A percentile compares a stretch with the other conserved stretches of the same genome.
Conservation (phyloP, 2,329 filamentous ascomycete genomes). For the Diaporthe vaccinii region DNA sequence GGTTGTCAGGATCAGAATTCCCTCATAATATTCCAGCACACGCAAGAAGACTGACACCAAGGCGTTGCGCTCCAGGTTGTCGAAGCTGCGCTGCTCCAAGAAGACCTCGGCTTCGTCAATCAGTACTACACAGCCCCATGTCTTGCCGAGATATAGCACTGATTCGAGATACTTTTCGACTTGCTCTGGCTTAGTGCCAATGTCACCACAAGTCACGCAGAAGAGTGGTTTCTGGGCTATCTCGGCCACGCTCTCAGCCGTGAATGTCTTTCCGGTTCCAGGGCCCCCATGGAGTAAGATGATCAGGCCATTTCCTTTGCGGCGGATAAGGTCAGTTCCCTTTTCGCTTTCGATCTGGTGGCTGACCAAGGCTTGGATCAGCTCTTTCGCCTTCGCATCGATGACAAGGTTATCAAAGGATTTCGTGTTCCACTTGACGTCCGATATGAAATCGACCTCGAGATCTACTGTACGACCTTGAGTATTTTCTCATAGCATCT, state of each 20-base stretch:
- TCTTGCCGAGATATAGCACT: conserved; percentile 48
- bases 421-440: conserved; percentile 43
- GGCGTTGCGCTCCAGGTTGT: conserved; percentile 52
- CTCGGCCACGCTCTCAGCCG: conserved; percentile 54
- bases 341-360: conserved; percentile 43
- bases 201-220: conserved; percentile 54
- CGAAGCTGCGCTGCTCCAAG: conserved; percentile 49
- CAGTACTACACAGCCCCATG: conserved; percentile 44
- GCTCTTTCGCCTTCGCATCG: conserved; percentile 45
- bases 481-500: not conserved
- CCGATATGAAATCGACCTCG: conserved; percentile 42
- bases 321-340: conserved; percentile 51
- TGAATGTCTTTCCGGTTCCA: conserved; percentile 54
- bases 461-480: conserved; percentile 38
- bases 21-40: conserved; percentile 52
- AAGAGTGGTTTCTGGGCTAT: conserved; percentile 52
- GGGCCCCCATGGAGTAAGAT: conserved; percentile 52
- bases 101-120: conserved; percentile 58
- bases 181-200: conserved; percentile 48
- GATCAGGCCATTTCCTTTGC: conserved; percentile 53
- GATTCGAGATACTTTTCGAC: conserved; percentile 51
- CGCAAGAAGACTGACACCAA: conserved; percentile 55
- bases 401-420: conserved; percentile 45
- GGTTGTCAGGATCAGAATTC: conserved; percentile 53
- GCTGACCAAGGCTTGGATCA: conserved; percentile 48